These are phyloP conservation scores for Fusarium floridanum DNA, from an alignment of 2,329 filamentous ascomycete genomes.

Conservation along the genomic window DNA sequence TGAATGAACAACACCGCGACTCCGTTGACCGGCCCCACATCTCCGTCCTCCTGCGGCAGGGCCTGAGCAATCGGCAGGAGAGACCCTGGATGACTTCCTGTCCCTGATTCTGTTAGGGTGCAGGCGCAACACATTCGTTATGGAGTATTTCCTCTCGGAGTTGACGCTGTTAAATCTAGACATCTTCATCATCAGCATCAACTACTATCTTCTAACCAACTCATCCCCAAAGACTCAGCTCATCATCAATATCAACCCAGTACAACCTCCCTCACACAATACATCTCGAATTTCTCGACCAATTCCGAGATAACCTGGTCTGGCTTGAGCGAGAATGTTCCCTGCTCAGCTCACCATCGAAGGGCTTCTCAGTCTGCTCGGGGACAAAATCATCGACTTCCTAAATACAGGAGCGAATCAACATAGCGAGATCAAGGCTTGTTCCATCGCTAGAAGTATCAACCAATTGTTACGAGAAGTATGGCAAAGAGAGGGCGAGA, in stretches of 20 bases:
- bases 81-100: neutral
- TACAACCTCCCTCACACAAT: neutral
- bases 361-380: neutral
- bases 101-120: neutral
- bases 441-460: neutral
- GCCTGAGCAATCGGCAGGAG: neutral
- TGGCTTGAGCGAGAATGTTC: neutral
- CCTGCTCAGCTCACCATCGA: neutral
- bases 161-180: neutral
- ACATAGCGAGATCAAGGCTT: neutral
- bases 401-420: neutral
- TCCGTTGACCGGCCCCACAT: conserved; percentile 9
- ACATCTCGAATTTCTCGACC: neutral
- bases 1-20: neutral
- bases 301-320: neutral
- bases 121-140: neutral
- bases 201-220: neutral
- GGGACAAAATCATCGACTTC: neutral
- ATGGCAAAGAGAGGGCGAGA: neutral
- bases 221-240: neutral
- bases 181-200: neutral
- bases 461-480: neutral
- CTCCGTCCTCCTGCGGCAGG: neutral
- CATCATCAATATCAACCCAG: neutral
- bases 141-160: neutral